These are phyloP conservation scores for Macrotyloma uniflorum DNA, from an alignment of 306 rosid species.

Conservation along the genomic window DNA sequence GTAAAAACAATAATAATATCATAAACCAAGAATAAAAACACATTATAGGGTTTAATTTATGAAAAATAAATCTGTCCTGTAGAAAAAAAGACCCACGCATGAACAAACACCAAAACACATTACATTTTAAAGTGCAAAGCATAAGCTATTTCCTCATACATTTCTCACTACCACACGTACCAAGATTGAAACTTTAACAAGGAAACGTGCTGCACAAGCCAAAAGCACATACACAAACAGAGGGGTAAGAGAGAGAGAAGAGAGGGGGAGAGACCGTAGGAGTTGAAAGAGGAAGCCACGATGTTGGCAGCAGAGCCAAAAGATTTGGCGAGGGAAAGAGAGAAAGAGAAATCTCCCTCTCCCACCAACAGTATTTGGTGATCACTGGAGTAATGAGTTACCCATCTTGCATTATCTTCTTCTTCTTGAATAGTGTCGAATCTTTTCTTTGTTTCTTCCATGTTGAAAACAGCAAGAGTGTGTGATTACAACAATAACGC, in stretches of 20 bases:
- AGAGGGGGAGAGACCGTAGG: constrained; percentile 29
- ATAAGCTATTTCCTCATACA: neutral
- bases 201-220: neutral
- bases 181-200: constrained; percentile 2
- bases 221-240: neutral
- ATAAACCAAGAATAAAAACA: neutral
- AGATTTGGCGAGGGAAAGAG: constrained; percentile 44
- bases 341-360: constrained; percentile 72
- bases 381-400: constrained; percentile 44
- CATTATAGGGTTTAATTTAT: neutral
- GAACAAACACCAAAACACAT: neutral
- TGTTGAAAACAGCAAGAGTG: neutral
- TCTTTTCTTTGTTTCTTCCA: neutral
- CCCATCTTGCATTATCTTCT: constrained; percentile 40
- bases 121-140: neutral
- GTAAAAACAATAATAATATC: neutral
- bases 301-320: constrained; percentile 57
- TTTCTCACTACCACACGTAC: neutral
- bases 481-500: neutral
- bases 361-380: constrained; percentile 63
- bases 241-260: neutral
- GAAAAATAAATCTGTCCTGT: neutral
- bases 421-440: neutral
- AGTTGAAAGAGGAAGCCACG: constrained; percentile 52
- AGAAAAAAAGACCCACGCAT: neutral